Evolutionary conservation across 441 rosid species (phyloP), one percentile per base, ranked within the genome.

Genomic region (Pelargonium fulgidum): DNA sequence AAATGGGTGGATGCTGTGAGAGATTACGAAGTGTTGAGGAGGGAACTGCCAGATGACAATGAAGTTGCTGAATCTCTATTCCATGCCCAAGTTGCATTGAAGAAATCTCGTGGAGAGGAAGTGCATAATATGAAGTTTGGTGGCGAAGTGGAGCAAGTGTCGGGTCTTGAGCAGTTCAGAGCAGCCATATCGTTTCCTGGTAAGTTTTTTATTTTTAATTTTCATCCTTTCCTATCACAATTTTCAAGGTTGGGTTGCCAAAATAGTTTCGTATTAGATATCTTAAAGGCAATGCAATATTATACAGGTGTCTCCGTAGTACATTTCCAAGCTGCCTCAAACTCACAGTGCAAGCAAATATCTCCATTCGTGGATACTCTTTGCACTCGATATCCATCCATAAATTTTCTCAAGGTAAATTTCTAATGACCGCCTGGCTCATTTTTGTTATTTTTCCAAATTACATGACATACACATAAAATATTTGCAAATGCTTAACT

Each of bases 81-180:
- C 75, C 93, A 90, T 68, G 88, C 96, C 19, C 97, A 90, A 82
- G 89, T 90, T 39, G 89, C 97, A 20, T 72, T 93, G 80, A 93
- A 88, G 83, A 93, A 88, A 79, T 93, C 95, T 58, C 96, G 90
- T 0, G 97, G 97, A 64, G 97, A 91, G 79, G 97, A 91, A 71
- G 96, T 91, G 52, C 68, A 82, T 69, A 91, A 91, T 78, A 79
- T 91, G 95, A 87, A 88, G 82, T 91, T 91, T 75, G 97, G 98
- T 41, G 2, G 45, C 26, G 97, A 96, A 16, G 98, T 74, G 7
- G 77, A 69, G 66, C 42, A 86, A 76, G 80, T 86, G 45, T 68
- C 75, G 12, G 83, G 85, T 14, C 82, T 88, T 62, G 96, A 89
- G 70, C 96, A 85, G 84, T 89, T 89, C 78, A 85, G 78, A 80